Evolutionary conservation across 2,329 filamentous ascomycete species (phyloP).

Genomic region (Trichophyton rubrum): DNA sequence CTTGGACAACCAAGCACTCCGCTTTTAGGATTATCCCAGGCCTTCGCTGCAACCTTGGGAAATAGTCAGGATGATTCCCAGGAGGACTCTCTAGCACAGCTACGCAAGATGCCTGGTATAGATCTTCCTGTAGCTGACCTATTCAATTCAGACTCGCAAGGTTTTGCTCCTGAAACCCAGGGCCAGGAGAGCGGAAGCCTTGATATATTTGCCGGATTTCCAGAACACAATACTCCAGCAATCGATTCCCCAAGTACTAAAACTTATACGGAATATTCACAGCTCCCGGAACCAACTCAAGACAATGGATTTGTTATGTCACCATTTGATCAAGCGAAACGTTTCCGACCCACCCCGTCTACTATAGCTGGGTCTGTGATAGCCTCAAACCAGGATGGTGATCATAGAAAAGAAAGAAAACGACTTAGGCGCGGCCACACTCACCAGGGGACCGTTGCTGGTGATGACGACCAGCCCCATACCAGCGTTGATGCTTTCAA

Average conservation of each 20-base stretch:
- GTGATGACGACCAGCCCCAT: constrained; percentile 30
- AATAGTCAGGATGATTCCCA: constrained; percentile 38
- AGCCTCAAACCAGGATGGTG: constrained; percentile 48
- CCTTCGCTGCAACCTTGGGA: constrained; percentile 82
- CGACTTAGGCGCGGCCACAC: constrained; percentile 36
- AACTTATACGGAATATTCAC: constrained; percentile 51
- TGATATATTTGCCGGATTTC: constrained; percentile 34
- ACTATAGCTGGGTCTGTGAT: constrained; percentile 63
- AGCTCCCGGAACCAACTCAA: constrained; percentile 64
- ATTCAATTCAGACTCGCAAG: constrained; percentile 50
- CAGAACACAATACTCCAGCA: constrained; percentile 23
- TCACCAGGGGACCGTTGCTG: constrained; percentile 35
- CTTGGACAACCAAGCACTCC: constrained; percentile 39
- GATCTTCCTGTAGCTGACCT: constrained; percentile 46
- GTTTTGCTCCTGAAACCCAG: constrained; percentile 48
- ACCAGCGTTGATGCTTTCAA: constrained; percentile 48
- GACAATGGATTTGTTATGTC: constrained; percentile 64
- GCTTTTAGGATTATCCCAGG: constrained; percentile 66
- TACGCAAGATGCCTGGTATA: constrained; percentile 41
- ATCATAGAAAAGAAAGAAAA: constrained; percentile 39
- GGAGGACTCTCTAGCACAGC: constrained; percentile 40
- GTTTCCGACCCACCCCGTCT: constrained; percentile 51
- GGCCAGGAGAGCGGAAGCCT: constrained; percentile 29
- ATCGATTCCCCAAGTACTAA: constrained; percentile 26
- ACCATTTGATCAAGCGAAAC: constrained; percentile 53